These are phyloP conservation scores for Myriosclerotinia duriaeana DNA, from an alignment of 2,329 filamentous ascomycete species.

Conservation along the genomic window DNA sequence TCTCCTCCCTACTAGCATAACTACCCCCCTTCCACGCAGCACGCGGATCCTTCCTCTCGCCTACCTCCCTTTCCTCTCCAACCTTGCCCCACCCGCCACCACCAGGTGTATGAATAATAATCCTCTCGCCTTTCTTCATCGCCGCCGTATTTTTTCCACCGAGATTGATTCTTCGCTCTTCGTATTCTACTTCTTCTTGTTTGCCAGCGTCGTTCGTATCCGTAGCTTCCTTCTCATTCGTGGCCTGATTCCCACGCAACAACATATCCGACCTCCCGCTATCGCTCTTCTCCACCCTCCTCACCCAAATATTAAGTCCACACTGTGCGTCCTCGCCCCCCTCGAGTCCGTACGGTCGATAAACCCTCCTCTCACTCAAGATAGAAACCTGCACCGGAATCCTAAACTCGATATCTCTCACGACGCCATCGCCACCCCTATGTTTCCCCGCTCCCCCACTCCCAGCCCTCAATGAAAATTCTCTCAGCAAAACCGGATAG, in stretches of 20 bases:
- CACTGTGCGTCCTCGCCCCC: constrained; percentile 78
- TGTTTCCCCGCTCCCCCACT: constrained; percentile 65
- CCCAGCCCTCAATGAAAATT: constrained; percentile 63
- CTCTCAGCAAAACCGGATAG: constrained; percentile 69
- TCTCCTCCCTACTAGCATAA: constrained; percentile 56
- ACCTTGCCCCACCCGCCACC: constrained; percentile 73
- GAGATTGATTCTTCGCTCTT: constrained; percentile 65
- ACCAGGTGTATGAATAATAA: constrained; percentile 75
- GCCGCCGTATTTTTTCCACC: constrained; percentile 77
- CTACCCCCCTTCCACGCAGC: constrained; percentile 60
- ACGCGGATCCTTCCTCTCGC: constrained; percentile 56
- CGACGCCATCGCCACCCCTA: constrained; percentile 69
- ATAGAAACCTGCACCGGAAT: constrained; percentile 77
- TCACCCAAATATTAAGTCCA: constrained; percentile 85
- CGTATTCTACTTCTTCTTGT: constrained; percentile 46
- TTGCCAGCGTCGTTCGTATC: too few species aligned
- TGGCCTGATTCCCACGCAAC: constrained; percentile 28
- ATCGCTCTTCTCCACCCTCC: constrained; percentile 62
- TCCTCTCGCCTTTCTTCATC: constrained; percentile 74
- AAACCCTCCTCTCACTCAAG: constrained; percentile 72
- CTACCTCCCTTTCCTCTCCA: constrained; percentile 56
- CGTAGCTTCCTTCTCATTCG: constrained; percentile 27
- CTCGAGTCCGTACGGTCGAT: constrained; percentile 76
- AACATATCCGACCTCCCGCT: constrained; percentile 49
- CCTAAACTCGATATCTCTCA: constrained; percentile 78